Evolutionary conservation across 2,329 filamentous ascomycete species (phyloP).

Genomic region (Aspergillus fumigatus): DNA sequence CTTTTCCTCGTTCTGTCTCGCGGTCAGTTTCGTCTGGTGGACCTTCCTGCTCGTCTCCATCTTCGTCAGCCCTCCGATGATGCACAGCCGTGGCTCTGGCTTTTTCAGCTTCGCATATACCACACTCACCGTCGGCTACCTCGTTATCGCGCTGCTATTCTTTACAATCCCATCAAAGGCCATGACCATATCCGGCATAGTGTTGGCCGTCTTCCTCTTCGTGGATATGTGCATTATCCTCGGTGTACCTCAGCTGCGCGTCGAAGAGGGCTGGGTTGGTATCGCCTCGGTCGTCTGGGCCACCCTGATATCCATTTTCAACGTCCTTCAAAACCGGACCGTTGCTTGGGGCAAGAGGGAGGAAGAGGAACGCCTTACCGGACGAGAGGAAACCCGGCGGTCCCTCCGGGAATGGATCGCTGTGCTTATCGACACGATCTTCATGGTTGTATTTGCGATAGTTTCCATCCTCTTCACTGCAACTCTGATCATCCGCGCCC

Average conservation of each 20-base stretch:
- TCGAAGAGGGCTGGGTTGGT: constrained; percentile 90
- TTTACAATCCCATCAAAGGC: constrained; percentile 79
- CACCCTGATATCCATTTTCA: constrained; percentile 72
- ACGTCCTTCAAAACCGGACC: constrained; percentile 70
- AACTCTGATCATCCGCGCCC: constrained; percentile 71
- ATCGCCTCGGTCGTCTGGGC: constrained; percentile 81
- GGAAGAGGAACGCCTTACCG: constrained; percentile 88
- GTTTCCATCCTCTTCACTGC: constrained; percentile 71
- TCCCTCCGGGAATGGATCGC: constrained; percentile 79
- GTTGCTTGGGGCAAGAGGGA: constrained; percentile 90
- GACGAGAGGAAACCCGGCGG: constrained; percentile 77
- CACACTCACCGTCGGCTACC: constrained; percentile 69
- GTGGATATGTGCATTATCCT: constrained; percentile 76
- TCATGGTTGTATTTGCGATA: constrained; percentile 63
- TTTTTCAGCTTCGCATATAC: constrained; percentile 87
- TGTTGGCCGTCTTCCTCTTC: constrained; percentile 63
- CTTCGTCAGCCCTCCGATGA: constrained; percentile 83
- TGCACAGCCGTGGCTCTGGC: constrained; percentile 82
- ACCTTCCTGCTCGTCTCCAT: constrained; percentile 78
- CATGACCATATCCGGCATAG: constrained; percentile 66
- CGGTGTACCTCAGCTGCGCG: constrained; percentile 66
- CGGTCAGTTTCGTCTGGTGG: constrained; percentile 87
- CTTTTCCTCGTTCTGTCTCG: constrained; percentile 70
- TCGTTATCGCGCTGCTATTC: constrained; percentile 76
- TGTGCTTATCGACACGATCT: constrained; percentile 69